Base-by-base conservation (phyloP, 768 basidiomycete species). In the Leccinum barrowsii region DNA sequence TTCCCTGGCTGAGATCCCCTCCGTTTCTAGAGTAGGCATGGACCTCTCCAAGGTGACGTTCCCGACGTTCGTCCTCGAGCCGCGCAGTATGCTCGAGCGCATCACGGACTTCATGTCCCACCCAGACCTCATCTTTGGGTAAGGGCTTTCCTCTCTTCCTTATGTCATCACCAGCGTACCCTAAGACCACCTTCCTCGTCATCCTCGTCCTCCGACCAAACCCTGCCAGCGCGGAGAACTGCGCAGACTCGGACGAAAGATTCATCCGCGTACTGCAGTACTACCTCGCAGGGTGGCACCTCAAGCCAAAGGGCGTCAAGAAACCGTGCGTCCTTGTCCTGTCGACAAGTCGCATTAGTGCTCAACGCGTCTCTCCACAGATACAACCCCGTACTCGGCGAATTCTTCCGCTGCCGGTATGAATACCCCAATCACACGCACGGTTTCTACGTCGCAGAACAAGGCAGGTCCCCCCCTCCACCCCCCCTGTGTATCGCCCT, bases 81-180 rank as follows among this genome's bases (percentile, higher is more conserved):
- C 97, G 5, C 80, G 97, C 69, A 94, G 92, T 66, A 93, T 98
- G 90, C 84, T 98, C 50, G 97, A 99, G 78, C 86, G 97, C 64
- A 96, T 99, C 67, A 98, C 97, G 34, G 96, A 99, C 78, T 99
- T 99, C 76, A 95, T 98, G 89, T 89, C 94, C 57, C 97, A 98
- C 75, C 94, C 97, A 30, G 95, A 99, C 77, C 87, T 98, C 70
- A 84, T 98, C 67, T 96, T 96, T 76, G 92, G 92, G 93, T 85
- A 74, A 74, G 90, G 79, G 62, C 57, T 49, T 62, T 52, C 48
- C 53, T 15, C 21, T 37, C 46, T 52, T 56, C 55, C 50, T 60
- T n/a, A 12, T 61, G 61, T 67, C 59, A 50, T 58, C 54, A 13
- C 49, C 63, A 56, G 22, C 19, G 56, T 63, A 40, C 65, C 63